phyloP scores from a whole-genome alignment of 2,329 filamentous ascomycete genomes.

The Verticillium tricorpus region DNA sequence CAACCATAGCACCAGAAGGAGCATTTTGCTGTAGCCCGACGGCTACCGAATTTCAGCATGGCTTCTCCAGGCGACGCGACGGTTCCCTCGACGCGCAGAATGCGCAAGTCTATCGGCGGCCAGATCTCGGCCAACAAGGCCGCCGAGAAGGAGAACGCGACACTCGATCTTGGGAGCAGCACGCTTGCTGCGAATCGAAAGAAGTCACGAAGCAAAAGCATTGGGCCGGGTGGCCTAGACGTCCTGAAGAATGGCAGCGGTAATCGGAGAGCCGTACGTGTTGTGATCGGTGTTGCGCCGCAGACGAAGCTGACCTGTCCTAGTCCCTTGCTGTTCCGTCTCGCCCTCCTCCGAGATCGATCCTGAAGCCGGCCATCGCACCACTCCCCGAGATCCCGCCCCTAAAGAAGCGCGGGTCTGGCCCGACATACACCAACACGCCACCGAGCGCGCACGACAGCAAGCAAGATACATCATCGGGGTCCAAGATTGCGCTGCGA shows the following conservation, averaged over 20 bases:
- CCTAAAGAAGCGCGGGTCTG: constrained; percentile 38
- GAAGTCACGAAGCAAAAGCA: constrained; percentile 90
- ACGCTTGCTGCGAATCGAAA: constrained; percentile 47
- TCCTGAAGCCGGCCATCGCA: constrained; percentile 76
- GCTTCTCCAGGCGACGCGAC: constrained; percentile 38
- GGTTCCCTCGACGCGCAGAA: constrained; percentile 50
- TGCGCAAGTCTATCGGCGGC: constrained; percentile 67
- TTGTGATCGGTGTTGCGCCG: neutral
- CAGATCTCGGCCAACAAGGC: constrained; percentile 5
- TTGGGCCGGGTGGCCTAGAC: constrained; percentile 87
- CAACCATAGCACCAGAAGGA: constrained; percentile 9
- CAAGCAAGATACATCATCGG: constrained; percentile 19
- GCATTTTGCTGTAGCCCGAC: constrained; percentile 4
- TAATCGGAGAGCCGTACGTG: constrained; percentile 72
- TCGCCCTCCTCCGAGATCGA: constrained; percentile 57
- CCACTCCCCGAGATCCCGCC: constrained; percentile 63
- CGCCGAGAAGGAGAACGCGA: constrained; percentile 76
- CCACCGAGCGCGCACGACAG: neutral
- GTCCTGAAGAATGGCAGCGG: constrained; percentile 70
- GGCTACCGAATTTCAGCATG: constrained; percentile 21
- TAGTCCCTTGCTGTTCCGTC: constrained; percentile 52
- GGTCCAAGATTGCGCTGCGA: constrained; percentile 59
- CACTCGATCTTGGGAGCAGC: constrained; percentile 56
- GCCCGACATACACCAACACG: constrained; percentile 4
- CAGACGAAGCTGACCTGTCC: constrained; percentile 12